phyloP scores from a whole-genome alignment of 768 basidiomycete genomes.

The Amanita molliuscula region DNA sequence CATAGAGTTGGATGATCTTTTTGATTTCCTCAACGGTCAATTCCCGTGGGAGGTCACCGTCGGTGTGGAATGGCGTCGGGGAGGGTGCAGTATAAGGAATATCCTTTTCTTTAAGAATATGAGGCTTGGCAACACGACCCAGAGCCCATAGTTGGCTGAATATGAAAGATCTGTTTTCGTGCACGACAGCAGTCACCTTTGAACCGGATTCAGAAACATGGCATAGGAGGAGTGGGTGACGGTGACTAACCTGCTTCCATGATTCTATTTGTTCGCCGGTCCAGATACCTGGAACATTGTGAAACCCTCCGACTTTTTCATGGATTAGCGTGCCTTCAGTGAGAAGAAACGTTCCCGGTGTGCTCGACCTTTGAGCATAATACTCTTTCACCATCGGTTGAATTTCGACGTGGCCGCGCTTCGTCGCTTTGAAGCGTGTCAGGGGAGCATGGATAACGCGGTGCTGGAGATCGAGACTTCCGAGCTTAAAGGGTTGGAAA shows the following conservation, averaged over 20 bases:
- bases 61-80: constrained; percentile 12
- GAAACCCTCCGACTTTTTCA: constrained; percentile 30
- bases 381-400: constrained; percentile 29
- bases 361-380: constrained; percentile 34
- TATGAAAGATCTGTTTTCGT: constrained; percentile 24
- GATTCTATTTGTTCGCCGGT: constrained; percentile 37
- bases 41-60: constrained; percentile 21
- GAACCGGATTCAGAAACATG: background rate
- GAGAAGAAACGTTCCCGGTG: constrained; percentile 40
- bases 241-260: constrained; percentile 30
- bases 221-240: background rate
- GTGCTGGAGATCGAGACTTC: constrained; percentile 30
- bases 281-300: constrained; percentile 46
- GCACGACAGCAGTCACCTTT: background rate
- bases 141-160: constrained; percentile 51
- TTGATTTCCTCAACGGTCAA: constrained; percentile 38
- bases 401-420: constrained; percentile 23
- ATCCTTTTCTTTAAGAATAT: constrained; percentile 25
- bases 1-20: constrained; percentile 40
- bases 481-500: constrained; percentile 38
- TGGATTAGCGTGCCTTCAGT: constrained; percentile 42
- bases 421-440: constrained; percentile 31
- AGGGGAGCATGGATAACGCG: constrained; percentile 45
- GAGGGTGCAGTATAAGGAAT: constrained; percentile 25
- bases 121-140: constrained; percentile 29